Base-by-base conservation (phyloP, 2,329 filamentous ascomycete genomes). In the Pseudohalonectria lignicola region DNA sequence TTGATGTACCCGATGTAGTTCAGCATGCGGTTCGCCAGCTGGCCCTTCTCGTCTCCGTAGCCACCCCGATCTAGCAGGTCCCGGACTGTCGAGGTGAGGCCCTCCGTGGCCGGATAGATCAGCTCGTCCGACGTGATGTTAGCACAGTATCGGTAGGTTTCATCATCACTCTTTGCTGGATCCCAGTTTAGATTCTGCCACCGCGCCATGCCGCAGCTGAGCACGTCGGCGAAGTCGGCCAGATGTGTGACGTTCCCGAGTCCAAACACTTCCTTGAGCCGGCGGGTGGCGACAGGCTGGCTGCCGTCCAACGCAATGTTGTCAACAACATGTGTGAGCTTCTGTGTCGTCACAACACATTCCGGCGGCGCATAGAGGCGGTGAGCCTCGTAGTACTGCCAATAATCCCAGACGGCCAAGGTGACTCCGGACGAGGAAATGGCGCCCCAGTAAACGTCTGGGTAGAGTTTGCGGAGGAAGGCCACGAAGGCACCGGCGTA, bases 391-490 rank as follows among this genome's bases (percentile, higher is more conserved):
- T 43, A 57, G 34, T 58, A 58, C 37, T 55, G 40, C 49, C 39
- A 47, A 47, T 61, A 61, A 4, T 43, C 43, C 3, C 47, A 44
- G 17, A 51, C 59, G 4, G 47, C 45, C 39, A 55, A 49, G 0
- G 82, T 83, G 1, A 92, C 84, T 0, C 82, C 86, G 1, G 82
- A 88, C 0, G 82, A 86, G 0, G 82, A 80, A 32, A 93, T 88
- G 2, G 79, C 74, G 4, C 73, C 86, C 69, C 74, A 88, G 58
- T 82, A 90, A 5, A 80, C 62, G 18, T 88, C 77, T 0, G 86
- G 86, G 52, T 93, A 92, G 13, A 79, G 53, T 41, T 81, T 78
- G 21, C 85, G 75, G 28, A 86, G 58, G 48, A 93, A 81, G 0
- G 86, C 83, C 16, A 77, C 82, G 45, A 88, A 82, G 0, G 78